Evolutionary conservation across 352 stramenopile species (phyloP).

Genomic region (Phytophthora agathidicida): DNA sequence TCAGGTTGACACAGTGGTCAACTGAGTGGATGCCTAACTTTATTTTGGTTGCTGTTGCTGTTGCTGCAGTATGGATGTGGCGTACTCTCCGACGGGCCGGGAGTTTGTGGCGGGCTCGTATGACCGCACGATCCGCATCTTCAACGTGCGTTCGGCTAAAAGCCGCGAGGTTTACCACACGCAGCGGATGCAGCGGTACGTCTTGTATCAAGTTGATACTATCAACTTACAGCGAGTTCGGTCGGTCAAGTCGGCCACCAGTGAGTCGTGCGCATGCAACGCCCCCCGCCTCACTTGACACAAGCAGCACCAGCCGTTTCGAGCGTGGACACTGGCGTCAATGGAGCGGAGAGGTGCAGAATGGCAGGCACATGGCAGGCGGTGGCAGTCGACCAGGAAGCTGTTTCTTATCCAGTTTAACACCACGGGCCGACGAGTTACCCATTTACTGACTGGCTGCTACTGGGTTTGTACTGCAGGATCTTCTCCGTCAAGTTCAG

Average conservation of each 20-base stretch:
- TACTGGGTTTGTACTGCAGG: slow-evolving; percentile 20
- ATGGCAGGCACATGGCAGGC: no score
- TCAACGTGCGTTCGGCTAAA: slow-evolving; percentile 86
- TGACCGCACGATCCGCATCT: slow-evolving; percentile 99
- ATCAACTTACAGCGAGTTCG: no score
- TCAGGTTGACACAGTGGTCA: slow-evolving; percentile 7
- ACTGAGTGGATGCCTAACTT: slow-evolving; percentile 24
- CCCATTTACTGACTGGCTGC: slow-evolving; percentile 15
- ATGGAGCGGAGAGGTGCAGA: background rate
- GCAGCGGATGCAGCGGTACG: slow-evolving; percentile 98
- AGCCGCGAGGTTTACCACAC: slow-evolving; percentile 97
- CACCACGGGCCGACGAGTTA: slow-evolving; percentile 15
- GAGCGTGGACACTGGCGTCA: slow-evolving; percentile 8
- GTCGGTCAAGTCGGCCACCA: background rate
- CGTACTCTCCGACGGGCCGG: slow-evolving; percentile 96
- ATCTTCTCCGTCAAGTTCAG: slow-evolving; percentile 91
- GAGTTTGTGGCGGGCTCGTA: slow-evolving; percentile 99
- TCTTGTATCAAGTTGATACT: slow-evolving; percentile 4
- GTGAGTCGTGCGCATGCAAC: slow-evolving; percentile 12
- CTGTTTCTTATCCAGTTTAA: slow-evolving; percentile 22
- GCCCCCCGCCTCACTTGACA: slow-evolving; percentile 17
- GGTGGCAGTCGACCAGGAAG: no score
- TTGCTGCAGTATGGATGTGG: slow-evolving; percentile 92
- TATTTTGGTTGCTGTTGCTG: slow-evolving; percentile 14
- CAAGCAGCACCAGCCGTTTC: slow-evolving; percentile 11